Evolutionary conservation across 495 filamentous ascomycete genomes (phyloP).

Genomic region (Entonaema liquescens): DNA sequence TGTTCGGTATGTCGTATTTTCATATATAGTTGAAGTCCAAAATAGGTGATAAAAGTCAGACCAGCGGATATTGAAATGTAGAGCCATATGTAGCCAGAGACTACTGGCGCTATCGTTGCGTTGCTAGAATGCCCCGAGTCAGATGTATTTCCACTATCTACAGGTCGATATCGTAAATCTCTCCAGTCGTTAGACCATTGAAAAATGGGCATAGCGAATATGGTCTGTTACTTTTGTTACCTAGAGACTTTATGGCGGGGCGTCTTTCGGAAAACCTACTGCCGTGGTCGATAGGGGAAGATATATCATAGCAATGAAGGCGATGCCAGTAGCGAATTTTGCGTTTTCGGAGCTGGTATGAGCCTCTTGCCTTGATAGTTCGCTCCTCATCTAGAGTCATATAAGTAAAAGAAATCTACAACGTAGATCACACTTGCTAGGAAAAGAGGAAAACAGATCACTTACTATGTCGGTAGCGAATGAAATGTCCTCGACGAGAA

Average conservation of each 20-base stretch:
- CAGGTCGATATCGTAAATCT: not conserved
- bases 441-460: not conserved
- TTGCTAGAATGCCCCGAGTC: not conserved
- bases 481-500: not conserved
- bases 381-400: not conserved
- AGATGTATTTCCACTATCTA: not conserved
- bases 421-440: not conserved
- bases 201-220: slow-evolving; percentile 5
- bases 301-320: not conserved
- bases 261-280: not conserved
- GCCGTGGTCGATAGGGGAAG: slow-evolving; percentile 6
- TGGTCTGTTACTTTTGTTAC: slow-evolving; percentile 1
- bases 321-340: not conserved
- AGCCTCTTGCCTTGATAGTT: slow-evolving; percentile 4
- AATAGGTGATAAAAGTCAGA: not conserved
- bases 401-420: not conserved
- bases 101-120: not conserved
- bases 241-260: not conserved
- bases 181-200: slow-evolving; percentile 16
- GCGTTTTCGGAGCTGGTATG: not conserved
- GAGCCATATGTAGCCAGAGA: slow-evolving; percentile 4
- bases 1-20: no score
- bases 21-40: not conserved
- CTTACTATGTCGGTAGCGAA: slow-evolving; percentile 4
- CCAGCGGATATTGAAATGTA: not conserved